These are phyloP conservation scores for Brassica juncea DNA, from an alignment of 345 rosid genomes.

Conservation along the genomic window DNA sequence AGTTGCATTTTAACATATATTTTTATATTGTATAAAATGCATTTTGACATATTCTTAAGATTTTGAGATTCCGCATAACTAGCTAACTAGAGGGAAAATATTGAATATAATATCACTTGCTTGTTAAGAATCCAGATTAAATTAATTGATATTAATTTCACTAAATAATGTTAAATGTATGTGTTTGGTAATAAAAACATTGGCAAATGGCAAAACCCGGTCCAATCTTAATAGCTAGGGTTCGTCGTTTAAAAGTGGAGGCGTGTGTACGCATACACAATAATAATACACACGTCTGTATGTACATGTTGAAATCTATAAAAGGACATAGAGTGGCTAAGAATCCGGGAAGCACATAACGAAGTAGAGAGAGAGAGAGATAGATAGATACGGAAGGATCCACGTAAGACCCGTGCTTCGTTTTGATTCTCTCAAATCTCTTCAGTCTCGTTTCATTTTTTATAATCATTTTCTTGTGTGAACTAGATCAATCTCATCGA, in stretches of 20 bases:
- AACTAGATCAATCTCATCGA: not conserved
- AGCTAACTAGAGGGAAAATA: not conserved
- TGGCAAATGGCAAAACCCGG: constrained; percentile 10
- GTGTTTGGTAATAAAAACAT: constrained; percentile 14
- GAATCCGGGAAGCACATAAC: constrained; percentile 5
- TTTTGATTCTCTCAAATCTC: constrained; percentile 32
- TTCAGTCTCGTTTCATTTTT: not conserved
- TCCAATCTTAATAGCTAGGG: constrained; percentile 34
- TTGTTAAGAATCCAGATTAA: not conserved
- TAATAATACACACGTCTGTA: constrained; percentile 15
- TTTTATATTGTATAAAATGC: not conserved
- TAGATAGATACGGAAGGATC: constrained; percentile 39
- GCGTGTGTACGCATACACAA: not conserved
- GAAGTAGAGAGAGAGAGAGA: not conserved
- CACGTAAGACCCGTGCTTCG: constrained; percentile 43
- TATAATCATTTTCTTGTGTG: not conserved
- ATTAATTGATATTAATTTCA: not conserved
- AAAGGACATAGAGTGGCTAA: constrained; percentile 26
- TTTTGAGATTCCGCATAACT: not conserved
- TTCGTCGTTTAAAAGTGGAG: constrained; percentile 20
- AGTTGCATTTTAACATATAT: not conserved
- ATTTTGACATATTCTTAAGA: not conserved
- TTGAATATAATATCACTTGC: not conserved
- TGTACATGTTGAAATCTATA: constrained; percentile 26
- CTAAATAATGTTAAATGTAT: not conserved